These are phyloP conservation scores for Phytophthora quininea DNA, from an alignment of 352 stramenopile species.

Conservation along the genomic window DNA sequence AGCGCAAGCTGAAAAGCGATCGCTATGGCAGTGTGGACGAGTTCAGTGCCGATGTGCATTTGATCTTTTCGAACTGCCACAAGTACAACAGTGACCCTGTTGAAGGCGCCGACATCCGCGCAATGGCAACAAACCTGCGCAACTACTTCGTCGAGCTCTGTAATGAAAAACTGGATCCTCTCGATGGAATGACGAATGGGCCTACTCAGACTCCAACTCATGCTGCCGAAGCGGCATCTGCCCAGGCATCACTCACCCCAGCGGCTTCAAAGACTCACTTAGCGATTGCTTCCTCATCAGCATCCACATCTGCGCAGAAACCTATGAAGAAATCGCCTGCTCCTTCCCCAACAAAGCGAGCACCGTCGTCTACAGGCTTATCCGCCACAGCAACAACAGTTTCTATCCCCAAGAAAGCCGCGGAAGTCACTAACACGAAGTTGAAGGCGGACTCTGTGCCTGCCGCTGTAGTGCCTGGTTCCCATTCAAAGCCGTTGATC, in stretches of 20 bases:
- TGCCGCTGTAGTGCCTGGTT: background rate
- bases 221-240: constrained; percentile 6
- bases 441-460: constrained; percentile 8
- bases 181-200: constrained; percentile 38
- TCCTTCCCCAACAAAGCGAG: constrained; percentile 28
- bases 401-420: background rate
- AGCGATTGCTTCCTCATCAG: constrained; percentile 1
- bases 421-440: too few species aligned
- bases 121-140: constrained; percentile 81
- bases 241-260: background rate
- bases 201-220: constrained; percentile 19
- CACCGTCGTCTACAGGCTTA: constrained; percentile 9
- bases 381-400: constrained; percentile 11
- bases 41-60: constrained; percentile 84
- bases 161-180: constrained; percentile 61
- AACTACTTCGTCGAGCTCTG: constrained; percentile 85
- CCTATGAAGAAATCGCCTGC: constrained; percentile 37
- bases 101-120: constrained; percentile 85
- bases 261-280: constrained; percentile 16
- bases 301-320: constrained; percentile 26
- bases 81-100: constrained; percentile 90
- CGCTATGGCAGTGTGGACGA: constrained; percentile 78
- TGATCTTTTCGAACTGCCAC: constrained; percentile 90
- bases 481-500: constrained; percentile 14
- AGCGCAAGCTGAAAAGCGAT: constrained; percentile 86